Evolutionary conservation across 305 asterid genomes (phyloP).

Genomic region (Fraxinus angustifolia): DNA sequence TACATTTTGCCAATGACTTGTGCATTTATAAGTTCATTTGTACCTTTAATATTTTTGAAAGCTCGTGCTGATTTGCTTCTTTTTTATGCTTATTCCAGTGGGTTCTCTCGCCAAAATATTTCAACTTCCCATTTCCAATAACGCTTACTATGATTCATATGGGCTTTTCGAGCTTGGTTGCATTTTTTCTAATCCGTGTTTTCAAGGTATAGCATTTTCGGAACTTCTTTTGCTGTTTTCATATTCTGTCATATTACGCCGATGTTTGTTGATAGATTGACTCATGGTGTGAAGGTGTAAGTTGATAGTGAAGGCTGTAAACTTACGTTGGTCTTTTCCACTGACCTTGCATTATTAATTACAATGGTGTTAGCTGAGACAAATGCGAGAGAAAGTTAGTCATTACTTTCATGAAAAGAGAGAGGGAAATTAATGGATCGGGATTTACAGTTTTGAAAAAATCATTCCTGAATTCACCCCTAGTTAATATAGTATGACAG

Average conservation of each 20-base stretch:
- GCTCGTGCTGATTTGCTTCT: constrained; percentile 1
- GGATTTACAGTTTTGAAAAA: background rate
- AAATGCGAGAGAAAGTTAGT: background rate
- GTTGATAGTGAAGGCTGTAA: constrained; percentile 17
- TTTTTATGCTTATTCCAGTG: constrained; percentile 38
- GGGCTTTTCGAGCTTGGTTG: constrained; percentile 61
- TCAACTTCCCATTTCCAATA: constrained; percentile 55
- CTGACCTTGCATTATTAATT: background rate
- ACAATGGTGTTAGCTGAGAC: background rate
- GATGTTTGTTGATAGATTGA: constrained; percentile 10
- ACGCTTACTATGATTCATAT: constrained; percentile 61
- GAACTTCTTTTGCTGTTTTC: constrained; percentile 6
- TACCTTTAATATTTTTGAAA: background rate
- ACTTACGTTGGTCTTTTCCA: constrained; percentile 5
- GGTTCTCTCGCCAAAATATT: constrained; percentile 59
- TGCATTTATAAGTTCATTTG: constrained; percentile 9
- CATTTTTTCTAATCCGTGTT: constrained; percentile 50
- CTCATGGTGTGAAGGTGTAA: constrained; percentile 10
- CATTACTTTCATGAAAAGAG: background rate
- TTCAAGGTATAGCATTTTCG: constrained; percentile 37
- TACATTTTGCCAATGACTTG: background rate
- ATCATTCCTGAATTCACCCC: background rate
- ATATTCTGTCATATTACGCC: background rate
- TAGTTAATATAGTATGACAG: background rate
- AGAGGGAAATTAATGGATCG: background rate